Percentiles rank a stretch among this genome's conserved stretches.
Conservation (phyloP, 73 alveolate genomes). For the Blepharisma stoltei region DNA sequence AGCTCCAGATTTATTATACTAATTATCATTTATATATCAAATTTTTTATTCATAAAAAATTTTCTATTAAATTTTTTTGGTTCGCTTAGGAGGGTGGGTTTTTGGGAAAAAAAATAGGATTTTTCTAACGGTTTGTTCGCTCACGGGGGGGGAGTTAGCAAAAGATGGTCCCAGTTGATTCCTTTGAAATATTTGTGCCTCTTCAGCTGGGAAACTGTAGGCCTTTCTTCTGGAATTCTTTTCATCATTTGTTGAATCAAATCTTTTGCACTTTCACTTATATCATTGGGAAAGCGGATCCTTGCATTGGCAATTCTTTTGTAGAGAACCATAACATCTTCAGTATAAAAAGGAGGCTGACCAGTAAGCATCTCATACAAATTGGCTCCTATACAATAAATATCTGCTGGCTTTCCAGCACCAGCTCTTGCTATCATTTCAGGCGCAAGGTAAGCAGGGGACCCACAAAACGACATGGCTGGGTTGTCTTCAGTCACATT, state of each 20-base stretch:
- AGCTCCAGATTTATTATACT: too few species aligned
- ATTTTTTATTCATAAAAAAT: too few species aligned
- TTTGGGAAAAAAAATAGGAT: too few species aligned
- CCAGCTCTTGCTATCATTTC: slow-evolving; percentile 58
- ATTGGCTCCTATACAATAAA: slow-evolving; percentile 66
- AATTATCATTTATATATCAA: too few species aligned
- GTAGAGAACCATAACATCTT: not conserved
- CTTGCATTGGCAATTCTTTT: not conserved
- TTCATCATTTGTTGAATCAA: not conserved
- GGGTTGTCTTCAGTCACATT: slow-evolving; percentile 36
- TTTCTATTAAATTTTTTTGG: too few species aligned
- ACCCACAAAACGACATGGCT: slow-evolving; percentile 47
- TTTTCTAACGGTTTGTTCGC: too few species aligned
- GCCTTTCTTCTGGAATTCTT: slow-evolving; percentile 9
- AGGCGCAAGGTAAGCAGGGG: slow-evolving; percentile 69
- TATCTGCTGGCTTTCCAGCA: slow-evolving; percentile 66
- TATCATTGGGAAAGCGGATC: not conserved
- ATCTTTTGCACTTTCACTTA: not conserved
- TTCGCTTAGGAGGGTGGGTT: too few species aligned
- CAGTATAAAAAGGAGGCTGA: slow-evolving; percentile 54
- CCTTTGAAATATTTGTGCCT: not conserved
- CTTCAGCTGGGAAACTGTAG: slow-evolving; percentile 13
- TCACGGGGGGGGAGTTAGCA: too few species aligned
- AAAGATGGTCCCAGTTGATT: not conserved
- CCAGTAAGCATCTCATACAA: slow-evolving; percentile 64